A percentile compares a stretch with the other conserved stretches of the same genome.
phyloP scores from a whole-genome alignment of 768 basidiomycete species.

The Naganishia antarctica region DNA sequence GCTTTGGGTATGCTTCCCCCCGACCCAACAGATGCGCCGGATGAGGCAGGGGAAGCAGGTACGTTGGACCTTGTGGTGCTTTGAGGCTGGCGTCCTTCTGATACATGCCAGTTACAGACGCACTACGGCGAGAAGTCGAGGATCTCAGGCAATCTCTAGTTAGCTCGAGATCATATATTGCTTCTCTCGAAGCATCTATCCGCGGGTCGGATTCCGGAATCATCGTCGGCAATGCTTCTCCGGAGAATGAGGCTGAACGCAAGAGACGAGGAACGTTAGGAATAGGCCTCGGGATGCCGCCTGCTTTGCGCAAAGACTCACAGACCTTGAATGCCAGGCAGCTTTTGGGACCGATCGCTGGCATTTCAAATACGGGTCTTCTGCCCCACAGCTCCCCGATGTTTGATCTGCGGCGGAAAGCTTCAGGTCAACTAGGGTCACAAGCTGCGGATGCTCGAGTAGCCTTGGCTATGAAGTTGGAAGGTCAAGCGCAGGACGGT shows the following conservation, averaged over 20 bases:
- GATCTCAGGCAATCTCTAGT: not conserved
- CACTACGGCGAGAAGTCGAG: not conserved
- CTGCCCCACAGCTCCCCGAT: constrained; percentile 11
- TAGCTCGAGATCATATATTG: constrained; percentile 8
- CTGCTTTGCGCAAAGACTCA: too few relatives aligned
- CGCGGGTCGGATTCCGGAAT: constrained; percentile 4
- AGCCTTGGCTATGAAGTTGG: constrained; percentile 14
- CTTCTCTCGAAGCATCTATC: constrained; percentile 8
- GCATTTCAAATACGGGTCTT: not conserved
- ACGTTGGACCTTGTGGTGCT: not conserved
- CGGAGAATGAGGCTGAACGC: not conserved
- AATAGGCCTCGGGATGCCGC: not conserved
- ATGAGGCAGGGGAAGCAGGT: constrained; percentile 2
- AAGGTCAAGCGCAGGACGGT: not conserved
- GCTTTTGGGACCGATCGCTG: not conserved
- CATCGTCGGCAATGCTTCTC: not conserved
- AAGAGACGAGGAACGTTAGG: constrained; percentile 2
- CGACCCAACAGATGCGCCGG: not conserved
- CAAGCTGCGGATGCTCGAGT: constrained; percentile 11
- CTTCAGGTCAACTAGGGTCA: constrained; percentile 7
- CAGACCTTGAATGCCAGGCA: not conserved
- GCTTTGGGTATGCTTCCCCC: not conserved
- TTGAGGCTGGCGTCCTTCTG: too few relatives aligned
- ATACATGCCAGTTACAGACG: not conserved
- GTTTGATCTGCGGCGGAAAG: constrained; percentile 15